Evolutionary conservation across 140 eudicot genomes (phyloP), one percentile per base, ranked within the genome.

Genomic region (Oenanthe javanica): DNA sequence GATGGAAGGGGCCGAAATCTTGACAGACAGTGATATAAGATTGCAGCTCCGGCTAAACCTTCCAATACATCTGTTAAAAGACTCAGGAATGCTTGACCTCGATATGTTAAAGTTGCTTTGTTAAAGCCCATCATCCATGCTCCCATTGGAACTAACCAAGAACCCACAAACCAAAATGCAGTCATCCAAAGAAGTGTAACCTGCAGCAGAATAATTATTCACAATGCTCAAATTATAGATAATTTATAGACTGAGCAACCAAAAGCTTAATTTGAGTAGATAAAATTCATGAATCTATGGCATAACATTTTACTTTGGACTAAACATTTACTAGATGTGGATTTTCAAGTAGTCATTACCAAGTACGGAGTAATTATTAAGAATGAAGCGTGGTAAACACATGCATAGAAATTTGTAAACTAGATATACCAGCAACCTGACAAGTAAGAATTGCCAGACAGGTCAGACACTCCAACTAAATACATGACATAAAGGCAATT

Each of bases 91-190:
- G 98, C 98, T 79, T 94, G 98, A 43, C 97, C 98, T 85, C 97
- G 81, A 70, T 86, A 88, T 27, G 98, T 89, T 43, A 94, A 81
- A 45, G 93, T 66, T 70, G 84, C 95, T 72, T 86, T 90, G 85
- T 86, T 88, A 85, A 92, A 92, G 79, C 98, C 97, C 9, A 89
- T 83, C 57, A 91, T 79, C 82, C 91, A 91, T 19, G 96, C 97
- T 79, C 87, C 90, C 75, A 87, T 90, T 50, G 98, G 98, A 79
- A 94, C 91, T 77, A 94, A 85, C 98, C 98, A 94, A 36, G 92
- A 87, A 49, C 97, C 98, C 61, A 94, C 95, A 57, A 94, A 88
- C 98, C 98, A 94, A 85, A 94, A 94, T 50, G 98, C 91, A 54
- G 90, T 76, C 66, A 94, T 86, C 97, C 97, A 94, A 7, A 94